A percentile compares a stretch with the other conserved stretches of the same genome.
phyloP scores from a whole-genome alignment of 176 grass and related monocot genomes.

The Zea luxurians region DNA sequence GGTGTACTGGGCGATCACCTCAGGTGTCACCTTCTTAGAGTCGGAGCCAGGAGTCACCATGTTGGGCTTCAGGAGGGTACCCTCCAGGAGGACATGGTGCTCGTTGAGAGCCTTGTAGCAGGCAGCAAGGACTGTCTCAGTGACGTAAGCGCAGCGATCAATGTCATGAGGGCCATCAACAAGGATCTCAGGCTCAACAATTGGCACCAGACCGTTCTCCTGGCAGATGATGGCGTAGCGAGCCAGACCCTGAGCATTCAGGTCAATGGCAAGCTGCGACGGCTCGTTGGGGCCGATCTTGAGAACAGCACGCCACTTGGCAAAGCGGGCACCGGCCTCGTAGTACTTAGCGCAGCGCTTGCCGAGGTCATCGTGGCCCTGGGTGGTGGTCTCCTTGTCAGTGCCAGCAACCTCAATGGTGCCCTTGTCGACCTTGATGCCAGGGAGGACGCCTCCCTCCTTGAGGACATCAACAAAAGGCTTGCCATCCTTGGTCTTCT shows the following conservation, averaged over 20 bases:
- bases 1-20: conserved; percentile 86
- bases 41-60: conserved; percentile 92
- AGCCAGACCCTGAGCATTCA: conserved; percentile 75
- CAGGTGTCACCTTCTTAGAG: conserved; percentile 67
- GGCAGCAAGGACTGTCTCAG: conserved; percentile 68
- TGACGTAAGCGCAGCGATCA: conserved; percentile 61
- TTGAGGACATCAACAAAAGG: conserved; percentile 74
- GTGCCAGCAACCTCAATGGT: conserved; percentile 70
- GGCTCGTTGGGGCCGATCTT: conserved; percentile 76
- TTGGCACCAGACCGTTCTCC: conserved; percentile 86
- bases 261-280: conserved; percentile 72
- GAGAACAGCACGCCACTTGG: conserved; percentile 92
- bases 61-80: conserved; percentile 87
- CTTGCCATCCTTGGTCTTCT: conserved; percentile 88
- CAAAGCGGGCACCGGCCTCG: conserved; percentile 80
- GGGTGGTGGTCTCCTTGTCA: conserved; percentile 84
- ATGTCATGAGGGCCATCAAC: conserved; percentile 82
- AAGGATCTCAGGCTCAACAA: conserved; percentile 91
- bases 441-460: conserved; percentile 59
- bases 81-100: conserved; percentile 81
- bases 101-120: conserved; percentile 93
- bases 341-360: conserved; percentile 91
- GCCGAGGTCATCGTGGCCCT: conserved; percentile 83
- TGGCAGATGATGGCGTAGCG: conserved; percentile 94
- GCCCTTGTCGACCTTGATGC: conserved; percentile 93